Evolutionary conservation across 495 filamentous ascomycete genomes (phyloP).

Genomic region (Hyaloscypha variabilis): DNA sequence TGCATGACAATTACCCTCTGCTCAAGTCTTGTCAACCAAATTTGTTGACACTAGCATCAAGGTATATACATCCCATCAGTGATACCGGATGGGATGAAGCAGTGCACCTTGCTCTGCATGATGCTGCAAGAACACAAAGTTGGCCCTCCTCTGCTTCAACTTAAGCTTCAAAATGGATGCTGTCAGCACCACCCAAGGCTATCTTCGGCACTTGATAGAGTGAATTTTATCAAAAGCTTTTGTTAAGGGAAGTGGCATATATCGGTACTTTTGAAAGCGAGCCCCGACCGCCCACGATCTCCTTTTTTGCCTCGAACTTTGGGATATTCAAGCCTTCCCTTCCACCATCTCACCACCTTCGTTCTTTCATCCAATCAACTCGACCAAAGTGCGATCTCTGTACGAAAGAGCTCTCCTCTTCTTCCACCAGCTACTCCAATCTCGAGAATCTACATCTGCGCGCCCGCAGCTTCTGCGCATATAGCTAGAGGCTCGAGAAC

Average conservation of each 20-base stretch:
- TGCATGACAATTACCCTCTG: background rate
- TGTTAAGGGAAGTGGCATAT: background rate
- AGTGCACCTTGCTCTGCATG: slow-evolving; percentile 1
- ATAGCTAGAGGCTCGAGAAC: background rate
- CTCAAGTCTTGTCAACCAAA: background rate
- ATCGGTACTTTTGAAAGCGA: background rate
- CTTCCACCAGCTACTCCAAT: background rate
- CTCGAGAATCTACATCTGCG: background rate
- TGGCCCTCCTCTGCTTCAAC: background rate
- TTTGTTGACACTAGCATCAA: background rate
- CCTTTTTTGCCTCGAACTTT: background rate
- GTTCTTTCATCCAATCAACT: background rate
- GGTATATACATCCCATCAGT: background rate
- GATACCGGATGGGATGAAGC: slow-evolving; percentile 8
- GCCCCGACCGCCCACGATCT: background rate
- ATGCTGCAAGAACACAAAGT: background rate
- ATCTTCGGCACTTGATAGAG: background rate
- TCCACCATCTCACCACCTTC: background rate
- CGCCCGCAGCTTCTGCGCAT: background rate
- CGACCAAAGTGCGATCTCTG: background rate
- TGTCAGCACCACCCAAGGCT: background rate
- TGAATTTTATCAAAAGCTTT: background rate
- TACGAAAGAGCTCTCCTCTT: too few species aligned
- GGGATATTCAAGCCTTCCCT: background rate
- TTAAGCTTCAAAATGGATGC: background rate